These are phyloP conservation scores for Penicillium sp. DNA, from an alignment of 2,329 filamentous ascomycete genomes.

Conservation along the genomic window DNA sequence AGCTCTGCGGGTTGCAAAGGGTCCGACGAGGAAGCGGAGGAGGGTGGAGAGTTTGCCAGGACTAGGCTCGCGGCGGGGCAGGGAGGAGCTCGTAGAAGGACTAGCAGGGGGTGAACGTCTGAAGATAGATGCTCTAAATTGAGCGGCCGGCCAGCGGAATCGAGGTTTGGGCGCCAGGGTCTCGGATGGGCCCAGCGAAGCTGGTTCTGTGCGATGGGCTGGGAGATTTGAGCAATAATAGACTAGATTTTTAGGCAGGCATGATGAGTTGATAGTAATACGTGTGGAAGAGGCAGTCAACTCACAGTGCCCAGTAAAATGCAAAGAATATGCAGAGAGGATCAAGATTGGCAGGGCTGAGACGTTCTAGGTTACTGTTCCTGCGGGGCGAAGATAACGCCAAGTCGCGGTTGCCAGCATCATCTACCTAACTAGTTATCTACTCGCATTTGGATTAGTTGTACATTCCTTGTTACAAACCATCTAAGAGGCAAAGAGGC, in stretches of 20 bases:
- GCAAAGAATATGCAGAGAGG: not conserved
- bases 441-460: too few relatives aligned
- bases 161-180: slow-evolving; percentile 29
- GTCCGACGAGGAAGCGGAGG: slow-evolving; percentile 59
- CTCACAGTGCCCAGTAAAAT: not conserved
- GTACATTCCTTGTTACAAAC: too few relatives aligned
- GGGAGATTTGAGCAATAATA: not conserved
- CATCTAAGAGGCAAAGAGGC: too few relatives aligned
- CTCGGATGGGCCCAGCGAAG: slow-evolving; percentile 5
- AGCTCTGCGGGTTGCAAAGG: slow-evolving; percentile 59
- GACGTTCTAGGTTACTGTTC: not conserved
- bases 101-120: slow-evolving; percentile 8
- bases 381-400: slow-evolving; percentile 4
- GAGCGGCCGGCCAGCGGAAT: slow-evolving; percentile 16
- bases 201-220: slow-evolving; percentile 1
- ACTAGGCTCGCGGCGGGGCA: slow-evolving; percentile 16
- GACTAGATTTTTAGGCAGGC: not conserved
- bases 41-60: slow-evolving; percentile 45
- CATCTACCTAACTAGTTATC: too few relatives aligned
- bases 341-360: not conserved
- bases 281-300: not conserved
- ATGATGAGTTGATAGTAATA: not conserved
- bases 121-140: not conserved
- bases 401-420: not conserved
- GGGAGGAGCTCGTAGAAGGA: slow-evolving; percentile 12